phyloP scores from a whole-genome alignment of 2,329 filamentous ascomycete species.

The Hypoxylon sp. region DNA sequence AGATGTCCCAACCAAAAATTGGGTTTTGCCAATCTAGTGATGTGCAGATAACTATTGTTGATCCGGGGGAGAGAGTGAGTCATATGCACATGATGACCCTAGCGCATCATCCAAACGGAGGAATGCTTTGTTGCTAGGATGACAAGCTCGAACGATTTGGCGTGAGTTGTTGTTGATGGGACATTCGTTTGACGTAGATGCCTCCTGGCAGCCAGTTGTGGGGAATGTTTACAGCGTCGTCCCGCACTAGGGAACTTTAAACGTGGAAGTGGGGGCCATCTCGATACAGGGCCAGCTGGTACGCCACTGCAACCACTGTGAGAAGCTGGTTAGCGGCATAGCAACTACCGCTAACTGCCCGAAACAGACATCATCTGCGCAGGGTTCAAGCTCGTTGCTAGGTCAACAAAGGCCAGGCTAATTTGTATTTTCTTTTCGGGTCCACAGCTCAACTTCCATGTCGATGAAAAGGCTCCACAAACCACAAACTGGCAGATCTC shows the following conservation, averaged over 20 bases:
- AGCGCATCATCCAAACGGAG: background rate
- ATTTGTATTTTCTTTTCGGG: constrained; percentile 31
- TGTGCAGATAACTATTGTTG: background rate
- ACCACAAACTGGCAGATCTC: constrained; percentile 12
- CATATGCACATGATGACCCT: constrained; percentile 16
- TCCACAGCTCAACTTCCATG: constrained; percentile 23
- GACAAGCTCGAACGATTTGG: constrained; percentile 41
- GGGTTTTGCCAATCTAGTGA: background rate
- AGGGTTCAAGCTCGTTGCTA: constrained; percentile 43
- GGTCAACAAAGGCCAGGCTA: constrained; percentile 28
- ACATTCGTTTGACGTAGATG: constrained; percentile 18
- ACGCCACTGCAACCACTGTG: constrained; percentile 24
- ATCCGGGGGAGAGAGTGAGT: constrained; percentile 17
- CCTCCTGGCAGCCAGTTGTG: constrained; percentile 1
- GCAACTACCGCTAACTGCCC: constrained; percentile 14
- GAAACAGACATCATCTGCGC: background rate
- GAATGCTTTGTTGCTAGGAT: constrained; percentile 48
- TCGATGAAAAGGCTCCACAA: background rate
- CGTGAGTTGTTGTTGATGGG: constrained; percentile 26
- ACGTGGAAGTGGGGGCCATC: constrained; percentile 10
- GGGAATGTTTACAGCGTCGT: constrained; percentile 17
- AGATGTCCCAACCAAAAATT: too few species aligned
- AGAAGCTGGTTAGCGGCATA: constrained; percentile 14
- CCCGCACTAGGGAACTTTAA: constrained; percentile 10
- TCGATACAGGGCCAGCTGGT: constrained; percentile 1